Percentiles rank a stretch among this genome's conserved stretches.
phyloP scores from a whole-genome alignment of 75 land plant species.

The Larix kaempferi region DNA sequence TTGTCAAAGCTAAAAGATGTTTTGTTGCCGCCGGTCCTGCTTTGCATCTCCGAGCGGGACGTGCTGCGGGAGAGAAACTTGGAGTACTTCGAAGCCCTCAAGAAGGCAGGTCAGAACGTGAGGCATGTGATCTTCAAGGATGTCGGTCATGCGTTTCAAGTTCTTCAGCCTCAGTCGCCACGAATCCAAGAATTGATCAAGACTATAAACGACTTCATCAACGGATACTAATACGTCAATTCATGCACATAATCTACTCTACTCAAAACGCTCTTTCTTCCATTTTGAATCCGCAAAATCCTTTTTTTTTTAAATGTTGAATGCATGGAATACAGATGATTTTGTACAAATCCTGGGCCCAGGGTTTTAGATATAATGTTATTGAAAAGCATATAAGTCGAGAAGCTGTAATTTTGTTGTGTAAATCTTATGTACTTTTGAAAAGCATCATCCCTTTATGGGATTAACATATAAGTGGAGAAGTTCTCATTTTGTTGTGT shows the following conservation, averaged over 20 bases:
- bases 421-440: no score
- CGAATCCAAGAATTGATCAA: background rate
- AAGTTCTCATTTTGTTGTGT: no score
- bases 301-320: no score
- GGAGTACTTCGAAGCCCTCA: slow-evolving; percentile 32
- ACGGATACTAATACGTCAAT: background rate
- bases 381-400: no score
- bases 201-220: background rate
- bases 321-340: no score
- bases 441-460: no score
- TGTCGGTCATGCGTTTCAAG: slow-evolving; percentile 32
- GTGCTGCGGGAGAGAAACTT: slow-evolving; percentile 59
- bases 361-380: no score
- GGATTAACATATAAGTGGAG: no score
- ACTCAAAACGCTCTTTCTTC: no score
- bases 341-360: no score
- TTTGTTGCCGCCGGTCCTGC: slow-evolving; percentile 37
- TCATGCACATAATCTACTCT: background rate
- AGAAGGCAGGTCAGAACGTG: slow-evolving; percentile 26
- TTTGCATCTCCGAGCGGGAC: slow-evolving; percentile 57
- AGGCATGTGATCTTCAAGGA: slow-evolving; percentile 23
- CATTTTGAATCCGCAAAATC: no score
- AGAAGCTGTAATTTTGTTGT: no score
- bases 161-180: background rate
- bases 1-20: background rate